Conservation (phyloP, 805 yeast genomes). For the Lipomyces sp. region DNA sequence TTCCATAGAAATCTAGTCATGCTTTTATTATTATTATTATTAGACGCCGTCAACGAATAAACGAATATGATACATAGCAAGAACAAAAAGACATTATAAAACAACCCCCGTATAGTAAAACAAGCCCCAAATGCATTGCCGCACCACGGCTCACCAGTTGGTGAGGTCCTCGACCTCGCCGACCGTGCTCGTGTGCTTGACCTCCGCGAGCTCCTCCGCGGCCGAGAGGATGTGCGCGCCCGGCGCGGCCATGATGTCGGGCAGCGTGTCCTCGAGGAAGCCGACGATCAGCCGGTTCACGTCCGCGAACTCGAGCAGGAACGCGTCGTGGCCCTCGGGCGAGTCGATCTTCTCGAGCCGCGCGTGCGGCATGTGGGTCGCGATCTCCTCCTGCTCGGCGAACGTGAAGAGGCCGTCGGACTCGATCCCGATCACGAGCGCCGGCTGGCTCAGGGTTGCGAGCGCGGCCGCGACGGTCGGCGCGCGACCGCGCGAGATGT, state of each 20-base stretch:
- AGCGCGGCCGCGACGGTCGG: constrained; percentile 54
- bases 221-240: constrained; percentile 40
- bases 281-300: constrained; percentile 68
- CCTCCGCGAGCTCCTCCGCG: constrained; percentile 39
- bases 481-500: constrained; percentile 72
- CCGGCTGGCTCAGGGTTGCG: constrained; percentile 62
- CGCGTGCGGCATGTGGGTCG: constrained; percentile 68
- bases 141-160: constrained; percentile 60
- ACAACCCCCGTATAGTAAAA: not conserved
- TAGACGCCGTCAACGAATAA: no score
- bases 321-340: constrained; percentile 98
- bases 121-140: not conserved
- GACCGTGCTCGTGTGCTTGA: constrained; percentile 62
- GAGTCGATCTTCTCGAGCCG: constrained; percentile 70
- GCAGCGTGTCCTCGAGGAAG: constrained; percentile 58
- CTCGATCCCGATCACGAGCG: constrained; percentile 80
- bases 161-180: constrained; percentile 92
- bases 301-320: constrained; percentile 78
- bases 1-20: not conserved
- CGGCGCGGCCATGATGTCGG: constrained; percentile 54
- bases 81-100: not conserved
- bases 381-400: constrained; percentile 84
- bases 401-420: constrained; percentile 92
- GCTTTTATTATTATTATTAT: not conserved
- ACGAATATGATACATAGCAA: no score